Conservation (phyloP, 2,329 filamentous ascomycete genomes). For the Aureobasidium sp. region DNA sequence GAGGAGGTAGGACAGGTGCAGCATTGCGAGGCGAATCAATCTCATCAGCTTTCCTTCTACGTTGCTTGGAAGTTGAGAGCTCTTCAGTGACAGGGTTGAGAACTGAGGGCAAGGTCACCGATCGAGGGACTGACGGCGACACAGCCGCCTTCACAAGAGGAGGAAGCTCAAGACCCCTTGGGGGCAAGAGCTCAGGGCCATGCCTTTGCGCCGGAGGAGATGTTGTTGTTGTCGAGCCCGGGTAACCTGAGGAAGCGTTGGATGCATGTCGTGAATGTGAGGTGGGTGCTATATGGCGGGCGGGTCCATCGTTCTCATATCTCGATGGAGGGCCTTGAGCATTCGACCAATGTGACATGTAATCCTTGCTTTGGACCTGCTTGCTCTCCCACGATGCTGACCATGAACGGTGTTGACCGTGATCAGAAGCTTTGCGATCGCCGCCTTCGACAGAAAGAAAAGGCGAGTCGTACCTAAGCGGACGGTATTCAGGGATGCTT, state of each 20-base stretch:
- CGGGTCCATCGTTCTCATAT: constrained; percentile 16
- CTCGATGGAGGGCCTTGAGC: constrained; percentile 23
- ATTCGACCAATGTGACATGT: constrained; percentile 29
- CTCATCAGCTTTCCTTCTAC: constrained; percentile 38
- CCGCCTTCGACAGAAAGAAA: constrained; percentile 13
- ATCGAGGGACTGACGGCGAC: constrained; percentile 26
- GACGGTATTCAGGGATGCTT: constrained; percentile 1
- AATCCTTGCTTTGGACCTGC: constrained; percentile 26
- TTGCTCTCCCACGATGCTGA: constrained; percentile 24
- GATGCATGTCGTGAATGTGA: constrained; percentile 11
- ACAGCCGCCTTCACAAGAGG: constrained; percentile 25
- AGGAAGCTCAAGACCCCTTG: constrained; percentile 25
- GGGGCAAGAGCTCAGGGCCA: neutral
- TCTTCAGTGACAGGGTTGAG: constrained; percentile 37
- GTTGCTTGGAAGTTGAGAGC: constrained; percentile 23
- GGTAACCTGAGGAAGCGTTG: constrained; percentile 2
- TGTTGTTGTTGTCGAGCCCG: neutral
- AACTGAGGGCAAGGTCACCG: constrained; percentile 40
- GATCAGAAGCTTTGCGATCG: constrained; percentile 4
- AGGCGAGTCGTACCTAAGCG: constrained; percentile 19
- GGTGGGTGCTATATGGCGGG: neutral
- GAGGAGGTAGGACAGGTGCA: constrained; percentile 30
- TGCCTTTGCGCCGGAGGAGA: constrained; percentile 1
- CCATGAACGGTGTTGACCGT: constrained; percentile 27
- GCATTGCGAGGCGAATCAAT: constrained; percentile 37